Base-by-base conservation (phyloP, 2,329 filamentous ascomycete species). In the Apiospora saccharicola region DNA sequence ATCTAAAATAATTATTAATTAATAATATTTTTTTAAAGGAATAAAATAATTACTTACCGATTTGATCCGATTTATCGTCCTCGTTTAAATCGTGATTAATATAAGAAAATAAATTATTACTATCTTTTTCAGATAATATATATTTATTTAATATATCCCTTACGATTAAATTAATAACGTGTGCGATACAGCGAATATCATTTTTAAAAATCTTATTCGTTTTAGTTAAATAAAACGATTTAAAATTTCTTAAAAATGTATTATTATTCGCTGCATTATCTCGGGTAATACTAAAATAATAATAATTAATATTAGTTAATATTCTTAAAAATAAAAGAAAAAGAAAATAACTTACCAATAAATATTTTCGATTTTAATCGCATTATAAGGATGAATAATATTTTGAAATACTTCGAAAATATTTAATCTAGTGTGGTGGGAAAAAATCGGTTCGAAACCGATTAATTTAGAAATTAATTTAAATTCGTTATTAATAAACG, bases 401-500 rank as follows among this genome's bases (percentile, higher is more conserved):
- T 12, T 24, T 12, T n/a, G 12, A 49, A n/a, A 49, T 49, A n/a
- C 10, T n/a, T 34, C 24, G 24, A 57, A 57, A 3, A 34, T 34
- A 30, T 57, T 24, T 24, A 34, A 41, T 22, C 73, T 13, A 41
- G 68, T 70, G 49, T 43, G 19, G 53, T 68, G 51, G 22, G 73
- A 44, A 71, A 72, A 30, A 67, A 70, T 51, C 76, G 75, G n/a
- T 41, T 77, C 6, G 51, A 78, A 57, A 30, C 14, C 22, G 10
- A 34, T 57, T 61, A 69, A 79, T 73, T 73, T 78, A 30, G 16
- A 74, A 24, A 75, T 82, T 26, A 82, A 77, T 73, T 76, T 69
- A 44, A 73, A 79, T 64, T 74, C n/a, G 10, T 26, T 71, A 57
- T 57, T 57, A 30, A 57, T 57, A 57, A 57, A 57, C 13, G 5